Evolutionary conservation across 306 rosid genomes (phyloP).

Genomic region (Luffa aegyptiaca): DNA sequence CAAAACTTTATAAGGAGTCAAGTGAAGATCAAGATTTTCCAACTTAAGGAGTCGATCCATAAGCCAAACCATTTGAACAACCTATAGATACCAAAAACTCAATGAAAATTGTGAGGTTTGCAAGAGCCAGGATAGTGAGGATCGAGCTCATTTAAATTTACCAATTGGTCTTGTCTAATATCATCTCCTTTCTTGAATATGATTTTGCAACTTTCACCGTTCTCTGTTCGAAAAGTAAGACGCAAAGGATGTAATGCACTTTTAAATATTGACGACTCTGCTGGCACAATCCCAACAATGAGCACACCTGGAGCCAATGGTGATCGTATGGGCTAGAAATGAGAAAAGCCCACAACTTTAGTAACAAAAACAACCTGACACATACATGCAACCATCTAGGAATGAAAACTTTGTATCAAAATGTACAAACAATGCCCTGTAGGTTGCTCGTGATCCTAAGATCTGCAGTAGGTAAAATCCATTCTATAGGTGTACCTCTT

Average conservation of each 20-base stretch:
- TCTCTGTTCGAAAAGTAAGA: constrained; percentile 72
- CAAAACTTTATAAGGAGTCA: constrained; percentile 89
- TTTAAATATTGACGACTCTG: constrained; percentile 90
- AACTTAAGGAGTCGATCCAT: constrained; percentile 93
- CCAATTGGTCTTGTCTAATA: constrained; percentile 95
- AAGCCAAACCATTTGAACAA: constrained; percentile 94
- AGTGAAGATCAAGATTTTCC: constrained; percentile 85
- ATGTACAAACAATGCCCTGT: neutral
- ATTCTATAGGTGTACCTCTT: constrained; percentile 56
- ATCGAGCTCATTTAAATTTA: constrained; percentile 28
- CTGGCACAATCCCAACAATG: constrained; percentile 75
- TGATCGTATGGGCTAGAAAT: constrained; percentile 73
- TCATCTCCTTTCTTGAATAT: constrained; percentile 96
- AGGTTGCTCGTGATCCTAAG: neutral
- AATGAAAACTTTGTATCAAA: neutral
- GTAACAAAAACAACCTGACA: neutral
- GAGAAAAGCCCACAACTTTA: constrained; percentile 12
- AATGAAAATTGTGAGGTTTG: constrained; percentile 9
- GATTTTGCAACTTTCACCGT: constrained; percentile 66
- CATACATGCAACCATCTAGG: neutral
- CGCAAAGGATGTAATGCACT: constrained; percentile 97
- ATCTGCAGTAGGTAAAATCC: constrained; percentile 3
- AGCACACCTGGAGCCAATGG: constrained; percentile 83
- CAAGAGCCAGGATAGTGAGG: constrained; percentile 9
- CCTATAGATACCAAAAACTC: constrained; percentile 40